Conservation (phyloP, 257 asterid genomes). For the Nicotiana tomentosiformis region DNA sequence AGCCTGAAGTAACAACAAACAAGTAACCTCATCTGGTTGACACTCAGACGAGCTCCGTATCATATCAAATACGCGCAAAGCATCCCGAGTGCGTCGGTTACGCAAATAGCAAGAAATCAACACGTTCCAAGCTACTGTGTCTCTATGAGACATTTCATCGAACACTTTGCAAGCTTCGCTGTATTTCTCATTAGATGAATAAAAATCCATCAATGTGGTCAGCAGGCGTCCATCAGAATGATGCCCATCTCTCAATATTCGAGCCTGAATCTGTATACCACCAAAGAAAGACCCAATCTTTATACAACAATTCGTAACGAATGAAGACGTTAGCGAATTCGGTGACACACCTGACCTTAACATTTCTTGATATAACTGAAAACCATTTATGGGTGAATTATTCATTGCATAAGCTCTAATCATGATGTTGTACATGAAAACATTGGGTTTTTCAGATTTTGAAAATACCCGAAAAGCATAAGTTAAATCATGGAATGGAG, state of each 20-base stretch:
- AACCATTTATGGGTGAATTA: slow-evolving; percentile 43
- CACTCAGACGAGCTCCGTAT: slow-evolving; percentile 41
- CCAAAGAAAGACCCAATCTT: slow-evolving; percentile 35
- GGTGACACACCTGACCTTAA: slow-evolving; percentile 42
- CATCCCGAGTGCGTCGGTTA: slow-evolving; percentile 49
- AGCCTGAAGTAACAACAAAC: slow-evolving; percentile 65
- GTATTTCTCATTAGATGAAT: slow-evolving; percentile 39
- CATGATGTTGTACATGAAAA: slow-evolving; percentile 47
- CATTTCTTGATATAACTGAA: slow-evolving; percentile 40
- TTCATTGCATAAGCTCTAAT: slow-evolving; percentile 56
- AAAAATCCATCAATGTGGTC: slow-evolving; percentile 71
- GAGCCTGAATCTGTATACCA: slow-evolving; percentile 62
- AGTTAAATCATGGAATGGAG: slow-evolving; percentile 44
- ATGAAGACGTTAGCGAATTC: slow-evolving; percentile 45
- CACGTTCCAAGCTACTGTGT: slow-evolving; percentile 70
- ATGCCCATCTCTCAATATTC: slow-evolving; percentile 51
- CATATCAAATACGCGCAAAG: slow-evolving; percentile 46
- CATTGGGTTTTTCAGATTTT: slow-evolving; percentile 41
- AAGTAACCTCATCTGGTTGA: slow-evolving; percentile 68
- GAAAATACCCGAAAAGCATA: slow-evolving; percentile 44
- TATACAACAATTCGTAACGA: slow-evolving; percentile 54
- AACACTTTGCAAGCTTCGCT: slow-evolving; percentile 56
- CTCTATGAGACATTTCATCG: slow-evolving; percentile 59
- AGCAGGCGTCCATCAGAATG: slow-evolving; percentile 39
- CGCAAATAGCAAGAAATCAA: slow-evolving; percentile 53